Conservation (phyloP, 768 basidiomycete species). For the Tricholoma terreum region DNA sequence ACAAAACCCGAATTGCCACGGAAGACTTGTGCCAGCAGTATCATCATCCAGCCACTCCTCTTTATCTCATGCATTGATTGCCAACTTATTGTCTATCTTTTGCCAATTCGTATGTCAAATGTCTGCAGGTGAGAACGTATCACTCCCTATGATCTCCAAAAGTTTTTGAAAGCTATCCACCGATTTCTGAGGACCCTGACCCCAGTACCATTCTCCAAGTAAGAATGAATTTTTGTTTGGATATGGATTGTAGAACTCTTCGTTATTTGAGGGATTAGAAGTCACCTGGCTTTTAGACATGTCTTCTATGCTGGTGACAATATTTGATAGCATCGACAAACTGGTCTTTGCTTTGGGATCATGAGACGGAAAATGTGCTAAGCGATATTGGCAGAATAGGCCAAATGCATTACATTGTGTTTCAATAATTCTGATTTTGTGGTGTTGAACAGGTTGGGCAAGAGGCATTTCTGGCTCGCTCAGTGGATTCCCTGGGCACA, state of each 20-base stretch:
- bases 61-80: too few relatives aligned
- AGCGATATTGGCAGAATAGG: not conserved
- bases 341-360: too few relatives aligned
- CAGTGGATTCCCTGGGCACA: too few relatives aligned
- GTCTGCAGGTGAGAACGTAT: conserved; percentile 7
- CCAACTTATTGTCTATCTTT: conserved; percentile 1
- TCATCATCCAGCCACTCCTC: too few relatives aligned
- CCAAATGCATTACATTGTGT: not conserved
- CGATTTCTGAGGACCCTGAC: conserved; percentile 6
- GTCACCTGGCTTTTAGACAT: too few relatives aligned
- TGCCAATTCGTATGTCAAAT: conserved; percentile 9
- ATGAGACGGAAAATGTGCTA: not conserved
- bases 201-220: too few relatives aligned
- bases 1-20: not conserved
- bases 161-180: conserved; percentile 4
- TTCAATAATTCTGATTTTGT: not conserved
- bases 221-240: too few relatives aligned
- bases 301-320: too few relatives aligned
- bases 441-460: not conserved
- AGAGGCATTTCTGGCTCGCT: not conserved
- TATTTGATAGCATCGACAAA: not conserved
- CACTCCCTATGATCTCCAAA: too few relatives aligned
- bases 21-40: not conserved
- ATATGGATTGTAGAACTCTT: conserved; percentile 10
- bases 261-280: too few relatives aligned